These are phyloP conservation scores for Vitis hybrid DNA, from an alignment of 177 flowering plant genomes.

Conservation along the genomic window DNA sequence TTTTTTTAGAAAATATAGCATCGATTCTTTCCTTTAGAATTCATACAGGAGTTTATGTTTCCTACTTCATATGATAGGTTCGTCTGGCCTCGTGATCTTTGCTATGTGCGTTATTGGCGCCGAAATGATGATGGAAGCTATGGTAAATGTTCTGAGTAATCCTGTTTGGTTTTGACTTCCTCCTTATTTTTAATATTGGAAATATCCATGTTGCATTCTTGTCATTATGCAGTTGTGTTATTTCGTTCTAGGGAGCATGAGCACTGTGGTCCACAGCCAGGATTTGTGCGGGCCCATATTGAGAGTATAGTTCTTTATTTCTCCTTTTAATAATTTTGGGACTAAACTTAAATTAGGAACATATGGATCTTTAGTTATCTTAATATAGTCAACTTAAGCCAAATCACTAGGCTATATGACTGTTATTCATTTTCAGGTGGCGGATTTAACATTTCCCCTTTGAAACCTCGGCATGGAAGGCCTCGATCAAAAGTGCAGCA, in stretches of 20 bases:
- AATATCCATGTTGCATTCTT: conserved; percentile 9
- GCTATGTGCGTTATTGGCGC: conserved; percentile 75
- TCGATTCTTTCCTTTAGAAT: too few relatives aligned
- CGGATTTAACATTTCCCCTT: conserved; percentile 62
- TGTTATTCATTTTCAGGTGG: conserved; percentile 43
- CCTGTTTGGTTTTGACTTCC: too few relatives aligned
- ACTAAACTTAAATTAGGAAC: too few relatives aligned
- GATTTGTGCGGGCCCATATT: conserved; percentile 65
- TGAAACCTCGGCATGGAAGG: conserved; percentile 57
- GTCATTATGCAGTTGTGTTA: conserved; percentile 55
- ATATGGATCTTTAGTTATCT: not conserved
- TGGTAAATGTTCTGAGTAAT: conserved; percentile 27
- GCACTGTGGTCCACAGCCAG: conserved; percentile 70
- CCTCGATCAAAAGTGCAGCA: conserved; percentile 71
- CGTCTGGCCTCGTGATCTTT: conserved; percentile 75
- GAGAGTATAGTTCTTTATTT: conserved; percentile 39
- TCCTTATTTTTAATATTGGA: not conserved
- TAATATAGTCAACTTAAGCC: not conserved
- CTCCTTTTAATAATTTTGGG: not conserved
- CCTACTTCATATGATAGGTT: conserved; percentile 27
- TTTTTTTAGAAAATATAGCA: too few relatives aligned
- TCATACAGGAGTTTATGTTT: too few relatives aligned
- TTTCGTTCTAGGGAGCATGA: conserved; percentile 69
- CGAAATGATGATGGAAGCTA: conserved; percentile 82
- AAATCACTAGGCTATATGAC: not conserved